Base-by-base conservation (phyloP, 192 early-diverging fungal genomes). In the Backusella parvicylindrica region DNA sequence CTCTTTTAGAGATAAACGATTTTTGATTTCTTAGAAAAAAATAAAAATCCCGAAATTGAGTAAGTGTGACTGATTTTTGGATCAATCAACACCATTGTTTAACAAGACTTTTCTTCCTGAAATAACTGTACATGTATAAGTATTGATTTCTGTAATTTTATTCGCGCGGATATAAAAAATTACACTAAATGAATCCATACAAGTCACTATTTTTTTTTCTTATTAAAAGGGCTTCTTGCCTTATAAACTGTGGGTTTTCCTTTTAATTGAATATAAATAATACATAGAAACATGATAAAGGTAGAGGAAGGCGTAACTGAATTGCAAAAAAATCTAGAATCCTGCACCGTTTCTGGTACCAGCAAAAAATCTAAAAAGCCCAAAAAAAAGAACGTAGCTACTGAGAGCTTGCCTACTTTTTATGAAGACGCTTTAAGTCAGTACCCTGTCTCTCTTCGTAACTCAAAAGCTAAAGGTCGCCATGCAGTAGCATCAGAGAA, bases 381-480 rank as follows among this genome's bases (percentile, higher is more conserved):
- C 36, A 26, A 23, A 37, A 40, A 30, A 41, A 68, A 36, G 1
- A 68, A 4, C n/a, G 21, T 16, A 2, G 16, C 32, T 13, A 38
- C 43, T 15, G 68, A 69, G 43, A 2, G 33, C 31, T 41, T 69
- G 38, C 23, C 36, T 16, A 12, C 36, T 12, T 69, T 28, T 15
- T 72, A 72, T 37, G 32, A 38, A 36, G 63, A 72, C 8, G 41
- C 43, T 9, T 15, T 77, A 6, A 1, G 8, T 1, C 26, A 36
- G 3, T 72, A 66, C 49, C 80, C 80, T 35, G 60, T 81, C 1
- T 23, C 23, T 30, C 40, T 81, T 21, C 43, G 43, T 6, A 71
- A 65, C 30, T 74, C 80, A 26, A 72, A 86, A 15, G 84, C 84
- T 72, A 87, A 87, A 79, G 89, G 88, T 9, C 84, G 87, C 5